Evolutionary conservation across 305 asterid species (phyloP).

Genomic region (Plantago coronopus): DNA sequence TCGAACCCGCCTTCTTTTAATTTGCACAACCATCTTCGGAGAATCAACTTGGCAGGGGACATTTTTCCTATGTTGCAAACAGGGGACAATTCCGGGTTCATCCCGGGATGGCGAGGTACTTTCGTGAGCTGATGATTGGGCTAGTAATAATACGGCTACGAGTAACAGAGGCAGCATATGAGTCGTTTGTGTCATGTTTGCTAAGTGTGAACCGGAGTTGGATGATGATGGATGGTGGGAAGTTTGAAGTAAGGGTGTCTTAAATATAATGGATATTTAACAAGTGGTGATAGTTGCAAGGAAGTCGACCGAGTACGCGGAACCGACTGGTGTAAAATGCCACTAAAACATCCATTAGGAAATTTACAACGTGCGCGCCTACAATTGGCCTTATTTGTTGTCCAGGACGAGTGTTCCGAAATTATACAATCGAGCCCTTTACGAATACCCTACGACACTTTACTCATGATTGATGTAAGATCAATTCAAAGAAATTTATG

Average conservation of each 20-base stretch:
- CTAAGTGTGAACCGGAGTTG: background rate
- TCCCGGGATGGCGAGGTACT: slow-evolving; percentile 5
- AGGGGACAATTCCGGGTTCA: slow-evolving; percentile 2
- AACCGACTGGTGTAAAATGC: too few relatives aligned
- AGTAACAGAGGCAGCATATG: slow-evolving; percentile 11
- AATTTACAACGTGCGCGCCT: too few relatives aligned
- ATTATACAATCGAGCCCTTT: too few relatives aligned
- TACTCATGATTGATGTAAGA: too few relatives aligned
- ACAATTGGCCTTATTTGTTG: too few relatives aligned
- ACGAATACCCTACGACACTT: too few relatives aligned
- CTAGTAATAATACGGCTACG: slow-evolving; percentile 19
- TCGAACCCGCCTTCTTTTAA: slow-evolving; percentile 29
- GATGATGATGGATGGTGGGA: background rate
- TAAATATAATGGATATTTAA: background rate
- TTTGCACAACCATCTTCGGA: slow-evolving; percentile 26
- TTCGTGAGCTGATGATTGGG: slow-evolving; percentile 20
- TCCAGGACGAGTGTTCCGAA: too few relatives aligned
- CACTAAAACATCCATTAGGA: too few relatives aligned
- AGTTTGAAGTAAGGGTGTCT: background rate
- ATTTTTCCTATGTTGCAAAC: slow-evolving; percentile 9
- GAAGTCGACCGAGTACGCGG: too few relatives aligned
- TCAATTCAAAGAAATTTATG: too few relatives aligned
- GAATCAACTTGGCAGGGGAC: slow-evolving; percentile 1
- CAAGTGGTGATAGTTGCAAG: background rate
- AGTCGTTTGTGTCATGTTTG: slow-evolving; percentile 19